Evolutionary conservation across 2,329 filamentous ascomycete genomes (phyloP).

Genomic region (Aspergillus pseudotamarii): DNA sequence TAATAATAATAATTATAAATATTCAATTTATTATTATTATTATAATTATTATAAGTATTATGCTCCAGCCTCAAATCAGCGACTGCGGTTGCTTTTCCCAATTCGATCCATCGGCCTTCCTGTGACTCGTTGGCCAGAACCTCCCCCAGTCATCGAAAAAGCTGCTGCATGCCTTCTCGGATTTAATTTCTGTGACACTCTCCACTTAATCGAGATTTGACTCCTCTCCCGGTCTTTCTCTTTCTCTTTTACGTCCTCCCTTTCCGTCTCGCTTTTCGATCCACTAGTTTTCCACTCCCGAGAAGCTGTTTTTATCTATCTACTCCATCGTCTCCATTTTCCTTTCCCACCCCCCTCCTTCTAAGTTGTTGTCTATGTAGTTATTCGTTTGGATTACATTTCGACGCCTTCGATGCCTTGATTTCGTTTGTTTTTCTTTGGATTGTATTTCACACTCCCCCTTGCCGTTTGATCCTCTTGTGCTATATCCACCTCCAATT

Average conservation of each 20-base stretch:
- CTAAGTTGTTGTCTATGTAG: neutral
- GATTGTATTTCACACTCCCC: neutral
- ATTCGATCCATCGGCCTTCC: constrained; percentile 22
- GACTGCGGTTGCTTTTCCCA: constrained; percentile 13
- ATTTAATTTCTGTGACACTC: constrained; percentile 25
- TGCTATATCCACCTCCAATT: constrained; percentile 3
- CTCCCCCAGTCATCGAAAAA: constrained; percentile 15
- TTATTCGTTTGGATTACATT: neutral
- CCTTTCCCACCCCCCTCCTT: constrained; percentile 1
- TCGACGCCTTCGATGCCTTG: neutral
- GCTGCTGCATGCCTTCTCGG: constrained; percentile 19
- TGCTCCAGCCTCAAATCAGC: constrained; percentile 20
- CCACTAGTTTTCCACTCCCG: constrained; percentile 13
- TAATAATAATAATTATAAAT: neutral
- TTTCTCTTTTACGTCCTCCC: constrained; percentile 15
- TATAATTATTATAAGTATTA: constrained; percentile 10
- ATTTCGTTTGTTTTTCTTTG: neutral
- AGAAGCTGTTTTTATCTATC: constrained; percentile 4
- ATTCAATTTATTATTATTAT: neutral
- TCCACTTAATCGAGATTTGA: constrained; percentile 19
- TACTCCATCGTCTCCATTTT: constrained; percentile 12
- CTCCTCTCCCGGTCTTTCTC: constrained; percentile 11
- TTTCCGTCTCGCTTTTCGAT: constrained; percentile 10
- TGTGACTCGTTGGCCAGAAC: constrained; percentile 17
- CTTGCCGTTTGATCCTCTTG: neutral